These are phyloP conservation scores for Nepenthes mirabilis DNA, from an alignment of 148 eudicot genomes.

Conservation along the genomic window DNA sequence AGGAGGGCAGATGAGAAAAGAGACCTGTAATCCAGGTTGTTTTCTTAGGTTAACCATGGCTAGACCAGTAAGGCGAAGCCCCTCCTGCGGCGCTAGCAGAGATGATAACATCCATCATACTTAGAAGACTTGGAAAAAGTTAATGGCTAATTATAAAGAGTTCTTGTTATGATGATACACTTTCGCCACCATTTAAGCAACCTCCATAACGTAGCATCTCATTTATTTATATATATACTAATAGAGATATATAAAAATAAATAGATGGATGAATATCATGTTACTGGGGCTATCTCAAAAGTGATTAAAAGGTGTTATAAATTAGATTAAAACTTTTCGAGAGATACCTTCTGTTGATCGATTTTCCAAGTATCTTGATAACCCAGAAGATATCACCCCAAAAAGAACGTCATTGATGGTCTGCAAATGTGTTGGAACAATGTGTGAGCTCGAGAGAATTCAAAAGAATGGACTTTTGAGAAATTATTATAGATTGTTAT, in stretches of 20 bases:
- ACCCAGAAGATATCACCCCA: conserved; percentile 13
- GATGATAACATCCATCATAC: too few relatives aligned
- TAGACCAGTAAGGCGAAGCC: conserved; percentile 36
- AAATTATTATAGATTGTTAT: too few relatives aligned
- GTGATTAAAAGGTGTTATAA: too few relatives aligned
- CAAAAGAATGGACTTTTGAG: too few relatives aligned
- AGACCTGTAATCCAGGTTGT: conserved; percentile 53
- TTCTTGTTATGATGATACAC: neutral
- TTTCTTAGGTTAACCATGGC: conserved; percentile 60
- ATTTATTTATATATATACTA: too few relatives aligned
- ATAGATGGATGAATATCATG: too few relatives aligned
- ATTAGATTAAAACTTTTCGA: neutral
- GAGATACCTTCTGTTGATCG: neutral
- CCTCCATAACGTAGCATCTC: too few relatives aligned
- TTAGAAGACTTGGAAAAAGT: too few relatives aligned
- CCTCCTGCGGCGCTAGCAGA: conserved; percentile 23
- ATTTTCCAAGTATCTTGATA: conserved; percentile 9
- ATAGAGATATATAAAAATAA: too few relatives aligned
- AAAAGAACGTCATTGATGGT: conserved; percentile 14
- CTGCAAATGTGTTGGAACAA: neutral
- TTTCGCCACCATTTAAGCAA: neutral
- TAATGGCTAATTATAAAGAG: neutral
- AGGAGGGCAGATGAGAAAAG: neutral
- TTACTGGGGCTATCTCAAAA: too few relatives aligned
- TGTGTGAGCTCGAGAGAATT: too few relatives aligned